Evolutionary conservation across 352 stramenopile species (phyloP).

Genomic region (Phytopythium chamaehyphon): DNA sequence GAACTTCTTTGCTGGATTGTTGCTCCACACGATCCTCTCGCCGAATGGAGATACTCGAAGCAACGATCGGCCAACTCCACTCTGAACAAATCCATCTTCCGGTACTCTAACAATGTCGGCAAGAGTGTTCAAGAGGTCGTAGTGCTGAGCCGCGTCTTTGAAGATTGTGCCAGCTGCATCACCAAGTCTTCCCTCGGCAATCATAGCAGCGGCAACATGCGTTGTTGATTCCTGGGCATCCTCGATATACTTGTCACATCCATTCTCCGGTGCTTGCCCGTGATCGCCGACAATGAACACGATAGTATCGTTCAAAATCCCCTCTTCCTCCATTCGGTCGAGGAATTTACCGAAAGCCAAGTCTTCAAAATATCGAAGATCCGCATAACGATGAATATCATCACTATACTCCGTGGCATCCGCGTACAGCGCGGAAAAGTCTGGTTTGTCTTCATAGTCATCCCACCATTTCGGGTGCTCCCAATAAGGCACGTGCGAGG

Average conservation of each 20-base stretch:
- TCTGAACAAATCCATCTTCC: constrained; percentile 25
- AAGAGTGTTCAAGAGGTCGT: constrained; percentile 37
- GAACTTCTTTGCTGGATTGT: constrained; percentile 48
- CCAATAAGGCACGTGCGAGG: constrained; percentile 38
- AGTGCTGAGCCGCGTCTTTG: constrained; percentile 27
- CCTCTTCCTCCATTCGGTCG: constrained; percentile 34
- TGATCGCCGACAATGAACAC: constrained; percentile 53
- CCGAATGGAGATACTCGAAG: constrained; percentile 32
- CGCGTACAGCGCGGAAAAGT: constrained; percentile 33
- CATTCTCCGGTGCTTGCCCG: constrained; percentile 36
- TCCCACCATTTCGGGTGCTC: constrained; percentile 37
- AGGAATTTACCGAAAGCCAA: constrained; percentile 46
- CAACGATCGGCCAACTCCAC: constrained; percentile 33
- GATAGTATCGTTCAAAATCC: constrained; percentile 49
- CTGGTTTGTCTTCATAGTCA: constrained; percentile 15
- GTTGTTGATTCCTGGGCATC: constrained; percentile 30
- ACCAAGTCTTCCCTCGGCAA: constrained; percentile 29
- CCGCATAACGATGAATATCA: constrained; percentile 29
- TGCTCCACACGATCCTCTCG: constrained; percentile 39
- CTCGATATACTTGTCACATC: constrained; percentile 12
- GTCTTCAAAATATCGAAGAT: constrained; percentile 50
- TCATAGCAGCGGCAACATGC: constrained; percentile 23
- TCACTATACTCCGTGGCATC: constrained; percentile 13
- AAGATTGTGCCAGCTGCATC: constrained; percentile 20
- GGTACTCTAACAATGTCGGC: constrained; percentile 37